These are phyloP conservation scores for Verticillium tricorpus DNA, from an alignment of 2,329 filamentous ascomycete genomes.

Conservation along the genomic window DNA sequence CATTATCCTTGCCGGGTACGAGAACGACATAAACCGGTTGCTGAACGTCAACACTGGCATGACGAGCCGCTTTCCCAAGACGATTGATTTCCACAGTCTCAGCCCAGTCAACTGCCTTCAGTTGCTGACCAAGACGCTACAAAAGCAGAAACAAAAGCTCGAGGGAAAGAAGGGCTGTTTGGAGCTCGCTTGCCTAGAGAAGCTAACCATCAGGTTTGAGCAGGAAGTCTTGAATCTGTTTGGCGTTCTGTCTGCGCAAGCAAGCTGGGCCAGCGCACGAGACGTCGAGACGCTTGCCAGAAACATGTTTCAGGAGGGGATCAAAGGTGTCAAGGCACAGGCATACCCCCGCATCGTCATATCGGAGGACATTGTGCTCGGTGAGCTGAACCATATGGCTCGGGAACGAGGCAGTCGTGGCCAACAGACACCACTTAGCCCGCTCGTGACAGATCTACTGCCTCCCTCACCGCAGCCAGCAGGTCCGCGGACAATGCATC, in stretches of 20 bases:
- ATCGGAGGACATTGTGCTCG: conserved; percentile 9
- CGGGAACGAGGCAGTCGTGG: conserved; percentile 9
- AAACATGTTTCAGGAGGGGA: conserved; percentile 38
- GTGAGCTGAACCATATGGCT: conserved; percentile 18
- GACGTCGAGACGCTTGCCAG: conserved; percentile 55
- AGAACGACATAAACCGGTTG: conserved; percentile 59
- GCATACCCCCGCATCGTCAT: conserved; percentile 11
- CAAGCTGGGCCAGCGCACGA: conserved; percentile 59
- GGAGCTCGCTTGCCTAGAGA: conserved; percentile 19
- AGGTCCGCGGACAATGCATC: not conserved
- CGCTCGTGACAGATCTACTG: not conserved
- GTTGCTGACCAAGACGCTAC: conserved; percentile 31
- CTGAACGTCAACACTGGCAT: conserved; percentile 59
- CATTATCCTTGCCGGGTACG: conserved; percentile 66
- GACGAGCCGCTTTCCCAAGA: conserved; percentile 60
- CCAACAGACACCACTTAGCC: not conserved
- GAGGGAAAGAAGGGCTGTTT: conserved; percentile 18
- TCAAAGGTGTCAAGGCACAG: conserved; percentile 17
- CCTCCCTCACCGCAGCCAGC: not conserved
- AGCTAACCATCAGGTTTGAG: conserved; percentile 9
- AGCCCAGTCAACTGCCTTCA: conserved; percentile 35
- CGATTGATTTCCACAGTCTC: conserved; percentile 50
- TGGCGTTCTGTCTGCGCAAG: conserved; percentile 29
- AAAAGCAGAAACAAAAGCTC: conserved; percentile 17
- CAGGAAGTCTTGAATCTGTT: conserved; percentile 29